A percentile compares a stretch with the other conserved stretches of the same genome.
Conservation (phyloP, 2,329 filamentous ascomycete genomes). For the Catunica adiposa region DNA sequence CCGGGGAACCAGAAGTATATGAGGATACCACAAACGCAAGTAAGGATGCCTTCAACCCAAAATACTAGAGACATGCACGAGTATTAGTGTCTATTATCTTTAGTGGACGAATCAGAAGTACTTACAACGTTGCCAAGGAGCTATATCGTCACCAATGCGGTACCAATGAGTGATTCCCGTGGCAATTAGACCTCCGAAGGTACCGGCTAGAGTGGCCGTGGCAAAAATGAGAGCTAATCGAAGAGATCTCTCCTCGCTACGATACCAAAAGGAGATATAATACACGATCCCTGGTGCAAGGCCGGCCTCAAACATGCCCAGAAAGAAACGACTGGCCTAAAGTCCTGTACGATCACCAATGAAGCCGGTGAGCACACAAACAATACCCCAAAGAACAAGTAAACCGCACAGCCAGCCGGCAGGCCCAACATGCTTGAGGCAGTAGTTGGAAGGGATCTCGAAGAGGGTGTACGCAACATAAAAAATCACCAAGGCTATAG, state of each 20-base stretch:
- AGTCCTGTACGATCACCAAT: constrained; percentile 44
- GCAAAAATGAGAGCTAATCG: constrained; percentile 54
- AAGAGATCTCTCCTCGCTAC: constrained; percentile 51
- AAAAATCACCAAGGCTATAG: constrained; percentile 40
- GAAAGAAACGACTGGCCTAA: constrained; percentile 49
- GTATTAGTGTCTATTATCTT: not conserved
- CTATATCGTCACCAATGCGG: constrained; percentile 46
- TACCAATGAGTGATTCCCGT: constrained; percentile 50
- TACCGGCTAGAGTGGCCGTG: constrained; percentile 51
- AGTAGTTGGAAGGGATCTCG: constrained; percentile 49
- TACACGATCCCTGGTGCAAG: constrained; percentile 50
- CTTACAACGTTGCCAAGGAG: constrained; percentile 52
- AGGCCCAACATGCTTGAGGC: constrained; percentile 49
- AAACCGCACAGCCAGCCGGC: constrained; percentile 49
- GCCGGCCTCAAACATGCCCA: constrained; percentile 55
- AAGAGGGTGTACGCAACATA: constrained; percentile 44
- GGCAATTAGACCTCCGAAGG: constrained; percentile 56
- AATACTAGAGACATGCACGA: constrained; percentile 27
- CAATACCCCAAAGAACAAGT: constrained; percentile 48
- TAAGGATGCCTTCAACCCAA: constrained; percentile 47
- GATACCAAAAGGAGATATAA: constrained; percentile 63
- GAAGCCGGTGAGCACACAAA: constrained; percentile 51
- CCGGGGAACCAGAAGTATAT: constrained; percentile 55
- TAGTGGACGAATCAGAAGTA: constrained; percentile 24
- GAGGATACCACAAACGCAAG: constrained; percentile 42